These are phyloP conservation scores for Mycena rebaudengoi DNA, from an alignment of 768 basidiomycete species.

Conservation along the genomic window DNA sequence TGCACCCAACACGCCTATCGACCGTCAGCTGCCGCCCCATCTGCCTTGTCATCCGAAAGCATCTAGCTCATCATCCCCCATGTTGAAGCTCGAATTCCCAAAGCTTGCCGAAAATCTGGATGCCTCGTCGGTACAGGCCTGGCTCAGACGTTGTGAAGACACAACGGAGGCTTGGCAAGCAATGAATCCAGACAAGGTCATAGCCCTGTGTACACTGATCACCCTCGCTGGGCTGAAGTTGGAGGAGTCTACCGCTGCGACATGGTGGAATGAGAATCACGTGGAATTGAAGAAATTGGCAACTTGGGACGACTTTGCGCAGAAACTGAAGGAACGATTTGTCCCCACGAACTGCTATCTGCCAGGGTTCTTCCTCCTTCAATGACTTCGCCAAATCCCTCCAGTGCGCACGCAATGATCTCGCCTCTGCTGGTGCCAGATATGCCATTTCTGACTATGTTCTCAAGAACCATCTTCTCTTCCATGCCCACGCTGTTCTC, in stretches of 20 bases:
- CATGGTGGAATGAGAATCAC: not conserved
- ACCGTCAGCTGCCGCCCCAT: not conserved
- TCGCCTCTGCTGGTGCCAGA: not conserved
- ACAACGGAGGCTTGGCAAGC: slow-evolving; percentile 1
- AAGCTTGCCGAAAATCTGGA: not conserved
- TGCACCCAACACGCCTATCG: not conserved
- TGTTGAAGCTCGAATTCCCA: slow-evolving; percentile 5
- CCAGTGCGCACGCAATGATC: not conserved
- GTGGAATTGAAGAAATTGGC: not conserved
- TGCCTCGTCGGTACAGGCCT: not conserved
- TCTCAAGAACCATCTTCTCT: not conserved
- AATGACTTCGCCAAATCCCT: not conserved
- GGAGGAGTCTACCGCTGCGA: not conserved
- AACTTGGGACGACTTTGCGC: not conserved
- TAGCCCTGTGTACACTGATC: not conserved
- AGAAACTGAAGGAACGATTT: slow-evolving; percentile 1
- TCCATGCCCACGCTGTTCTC: not conserved
- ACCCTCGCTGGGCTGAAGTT: not conserved
- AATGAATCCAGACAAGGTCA: not conserved
- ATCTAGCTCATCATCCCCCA: no score
- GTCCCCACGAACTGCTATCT: not conserved
- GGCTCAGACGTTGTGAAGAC: slow-evolving; percentile 3
- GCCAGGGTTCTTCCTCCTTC: not conserved
- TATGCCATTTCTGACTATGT: not conserved
- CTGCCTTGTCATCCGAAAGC: not conserved